A percentile compares a stretch with the other conserved stretches of the same genome.
Conservation (phyloP, 2,329 filamentous ascomycete genomes). For the Nakataea oryzae region DNA sequence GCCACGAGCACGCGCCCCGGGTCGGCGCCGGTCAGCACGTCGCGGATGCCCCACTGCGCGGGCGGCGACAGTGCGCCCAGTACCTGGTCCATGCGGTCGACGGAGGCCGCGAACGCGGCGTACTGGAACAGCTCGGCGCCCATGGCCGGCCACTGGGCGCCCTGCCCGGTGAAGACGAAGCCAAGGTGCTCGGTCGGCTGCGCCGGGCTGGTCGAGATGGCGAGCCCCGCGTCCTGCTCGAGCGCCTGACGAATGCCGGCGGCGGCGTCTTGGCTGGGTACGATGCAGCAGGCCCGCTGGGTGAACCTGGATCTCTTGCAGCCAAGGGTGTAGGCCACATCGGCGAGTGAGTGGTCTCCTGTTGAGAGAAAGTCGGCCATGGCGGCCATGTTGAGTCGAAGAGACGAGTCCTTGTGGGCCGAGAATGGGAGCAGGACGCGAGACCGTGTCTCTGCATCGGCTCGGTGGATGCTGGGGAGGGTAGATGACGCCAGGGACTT, state of each 20-base stretch:
- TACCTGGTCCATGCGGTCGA: conserved; percentile 1
- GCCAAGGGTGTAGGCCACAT: conserved; percentile 1
- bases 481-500: no score
- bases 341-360: no score
- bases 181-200: conserved; percentile 3
- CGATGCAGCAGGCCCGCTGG: not conserved
- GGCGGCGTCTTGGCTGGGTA: not conserved
- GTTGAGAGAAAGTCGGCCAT: no score
- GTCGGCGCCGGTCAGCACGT: conserved; percentile 23
- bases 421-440: no score
- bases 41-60: conserved; percentile 22
- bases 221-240: not conserved
- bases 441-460: no score
- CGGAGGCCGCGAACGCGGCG: not conserved
- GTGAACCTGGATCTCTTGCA: not conserved
- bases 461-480: no score
- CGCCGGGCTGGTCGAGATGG: conserved; percentile 11
- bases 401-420: no score
- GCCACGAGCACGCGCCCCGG: conserved; percentile 23
- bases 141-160: conserved; percentile 19
- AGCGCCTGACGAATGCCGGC: not conserved
- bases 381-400: no score
- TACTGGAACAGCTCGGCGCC: conserved; percentile 16
- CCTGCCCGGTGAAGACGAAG: conserved; percentile 20
- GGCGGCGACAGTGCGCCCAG: conserved; percentile 3